Evolutionary conservation across 768 basidiomycete genomes (phyloP), one percentile per base, ranked within the genome.

Genomic region (Lactarius deliciosus): DNA sequence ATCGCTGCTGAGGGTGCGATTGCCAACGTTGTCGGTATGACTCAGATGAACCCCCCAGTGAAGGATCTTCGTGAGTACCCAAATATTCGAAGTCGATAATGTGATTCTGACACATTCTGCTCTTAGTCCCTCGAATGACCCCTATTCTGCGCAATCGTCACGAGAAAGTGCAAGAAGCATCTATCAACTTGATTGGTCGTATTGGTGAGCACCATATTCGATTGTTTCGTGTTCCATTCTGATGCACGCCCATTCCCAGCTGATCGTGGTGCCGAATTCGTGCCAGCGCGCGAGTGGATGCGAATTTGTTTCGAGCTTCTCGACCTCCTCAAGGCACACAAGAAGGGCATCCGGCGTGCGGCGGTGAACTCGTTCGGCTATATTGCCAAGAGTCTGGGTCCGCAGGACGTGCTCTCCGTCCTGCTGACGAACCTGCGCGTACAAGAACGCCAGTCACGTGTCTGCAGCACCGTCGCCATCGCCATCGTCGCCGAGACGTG

Each of bases 331-430:
- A 98, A 98, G 76, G 97, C 97, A 10, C 97, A 99, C 81, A 99
- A 99, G 81, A 98, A 98, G 78, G 96, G 92, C 53, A 99, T 98
- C 74, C 91, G 97, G 62, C 93, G 96, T 74, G 97, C 96, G 0
- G 96, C 97, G 25, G 97, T 98, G 79, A 98, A 99, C 81, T 97
- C 96, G 1, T 99, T 99, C 72, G 97, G 97, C 73, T 99, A 99
- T 72, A 99, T 99, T 69, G 97, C 97, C 65, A 98, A 98, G 81
- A 96, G 93, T 79, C 89, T 99, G 79, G 97, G 97, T 79, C 96
- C 97, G 57, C 96, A 98, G 77, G 97, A 99, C 74, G 97, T 99
- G 1, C 81, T 99, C 38, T 93, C 92, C 43, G 96, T 99, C 16
- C 83, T 99, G 15, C 81, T 99, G 64, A 98, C 97, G 64, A 98